These are phyloP conservation scores for Lichtheimia hyalospora DNA, from an alignment of 371 early-diverging fungal genomes.

Conservation along the genomic window DNA sequence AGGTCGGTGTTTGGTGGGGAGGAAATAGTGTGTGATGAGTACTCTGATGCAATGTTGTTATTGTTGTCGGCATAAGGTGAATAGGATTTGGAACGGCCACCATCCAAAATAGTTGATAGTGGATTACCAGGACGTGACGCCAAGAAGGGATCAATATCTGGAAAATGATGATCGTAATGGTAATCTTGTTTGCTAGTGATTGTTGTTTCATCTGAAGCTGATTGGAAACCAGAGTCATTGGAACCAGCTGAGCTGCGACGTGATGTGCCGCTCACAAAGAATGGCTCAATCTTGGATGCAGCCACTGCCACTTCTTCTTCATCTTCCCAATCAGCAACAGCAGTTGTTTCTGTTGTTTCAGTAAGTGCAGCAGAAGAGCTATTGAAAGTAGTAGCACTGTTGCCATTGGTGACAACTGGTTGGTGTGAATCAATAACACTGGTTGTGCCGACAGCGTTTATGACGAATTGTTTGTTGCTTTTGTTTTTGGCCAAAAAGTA, in stretches of 20 bases:
- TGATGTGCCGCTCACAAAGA: constrained; percentile 3
- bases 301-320: neutral
- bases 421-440: neutral
- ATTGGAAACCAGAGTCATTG: constrained; percentile 18
- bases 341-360: no score
- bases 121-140: constrained; percentile 21
- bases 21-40: neutral
- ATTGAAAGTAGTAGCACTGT: neutral
- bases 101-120: constrained; percentile 18
- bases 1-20: neutral
- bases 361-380: neutral
- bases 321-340: no score
- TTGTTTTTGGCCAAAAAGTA: constrained; percentile 45
- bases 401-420: neutral
- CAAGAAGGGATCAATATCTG: constrained; percentile 4
- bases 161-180: constrained; percentile 5
- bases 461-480: constrained; percentile 29
- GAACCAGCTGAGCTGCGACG: constrained; percentile 17
- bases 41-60: neutral
- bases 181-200: neutral
- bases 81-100: constrained; percentile 6
- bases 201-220: constrained; percentile 7
- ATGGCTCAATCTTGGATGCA: constrained; percentile 5
- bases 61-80: neutral
- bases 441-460: constrained; percentile 29